phyloP scores from a whole-genome alignment of 2,329 filamentous ascomycete species.

The Zymoseptoria pseudotritici region DNA sequence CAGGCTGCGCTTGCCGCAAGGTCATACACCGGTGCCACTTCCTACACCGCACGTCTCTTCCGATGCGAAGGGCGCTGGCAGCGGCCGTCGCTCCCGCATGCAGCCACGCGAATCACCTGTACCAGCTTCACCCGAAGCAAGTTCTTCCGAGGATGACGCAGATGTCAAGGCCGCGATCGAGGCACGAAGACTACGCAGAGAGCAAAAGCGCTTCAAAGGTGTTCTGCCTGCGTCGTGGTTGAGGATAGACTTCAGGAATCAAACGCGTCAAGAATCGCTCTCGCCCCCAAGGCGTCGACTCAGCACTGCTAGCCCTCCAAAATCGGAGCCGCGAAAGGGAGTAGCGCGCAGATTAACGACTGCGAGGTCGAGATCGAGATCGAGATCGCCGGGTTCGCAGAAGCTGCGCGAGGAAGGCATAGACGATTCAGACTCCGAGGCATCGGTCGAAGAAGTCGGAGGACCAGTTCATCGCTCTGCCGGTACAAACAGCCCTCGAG shows the following conservation, averaged over 20 bases:
- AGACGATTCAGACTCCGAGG: slow-evolving; percentile 8
- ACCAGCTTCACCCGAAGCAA: not conserved
- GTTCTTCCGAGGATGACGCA: slow-evolving; percentile 26
- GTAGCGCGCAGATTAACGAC: slow-evolving; percentile 13
- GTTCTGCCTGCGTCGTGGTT: slow-evolving; percentile 46
- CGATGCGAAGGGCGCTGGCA: slow-evolving; percentile 9
- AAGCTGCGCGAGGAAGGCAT: not conserved
- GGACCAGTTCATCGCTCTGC: not conserved
- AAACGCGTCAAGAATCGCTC: slow-evolving; percentile 5
- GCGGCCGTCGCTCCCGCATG: not conserved
- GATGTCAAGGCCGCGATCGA: slow-evolving; percentile 6
- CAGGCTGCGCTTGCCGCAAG: slow-evolving; percentile 18
- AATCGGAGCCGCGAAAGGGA: slow-evolving; percentile 21
- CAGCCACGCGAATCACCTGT: not conserved
- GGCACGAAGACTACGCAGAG: slow-evolving; percentile 25
- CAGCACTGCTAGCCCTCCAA: slow-evolving; percentile 12
- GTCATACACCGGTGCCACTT: slow-evolving; percentile 19
- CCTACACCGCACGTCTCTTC: slow-evolving; percentile 27
- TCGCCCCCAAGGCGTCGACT: slow-evolving; percentile 2
- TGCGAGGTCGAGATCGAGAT: slow-evolving; percentile 20
- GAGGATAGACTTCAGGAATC: slow-evolving; percentile 37
- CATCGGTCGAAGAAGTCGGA: slow-evolving; percentile 1
- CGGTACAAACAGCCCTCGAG: slow-evolving; percentile 1
- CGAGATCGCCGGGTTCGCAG: not conserved
- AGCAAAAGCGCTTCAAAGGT: slow-evolving; percentile 39